phyloP scores from a whole-genome alignment of 495 filamentous ascomycete species.

The Neurospora sp. region DNA sequence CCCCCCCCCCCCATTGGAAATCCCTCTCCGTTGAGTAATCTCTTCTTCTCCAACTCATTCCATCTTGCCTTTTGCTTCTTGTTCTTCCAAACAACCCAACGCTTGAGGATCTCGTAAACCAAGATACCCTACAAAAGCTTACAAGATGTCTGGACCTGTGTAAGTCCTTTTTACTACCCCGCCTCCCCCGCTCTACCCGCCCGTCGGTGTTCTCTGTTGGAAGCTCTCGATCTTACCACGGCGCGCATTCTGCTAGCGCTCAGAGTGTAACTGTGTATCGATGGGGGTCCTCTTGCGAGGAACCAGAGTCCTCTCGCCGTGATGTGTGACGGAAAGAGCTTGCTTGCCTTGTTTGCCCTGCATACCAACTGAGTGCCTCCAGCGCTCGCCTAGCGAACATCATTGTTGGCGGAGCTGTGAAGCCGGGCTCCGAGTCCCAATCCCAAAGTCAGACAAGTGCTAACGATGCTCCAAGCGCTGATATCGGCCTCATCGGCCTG shows the following conservation, averaged over 20 bases:
- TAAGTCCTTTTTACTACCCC: conserved; percentile 30
- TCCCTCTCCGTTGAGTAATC: conserved; percentile 13
- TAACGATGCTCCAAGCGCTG: conserved; percentile 48
- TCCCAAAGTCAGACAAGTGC: conserved; percentile 28
- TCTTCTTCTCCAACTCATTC: conserved; percentile 2
- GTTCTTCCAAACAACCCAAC: conserved; percentile 1
- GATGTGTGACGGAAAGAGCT: not conserved
- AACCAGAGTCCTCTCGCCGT: not conserved
- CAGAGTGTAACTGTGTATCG: not conserved
- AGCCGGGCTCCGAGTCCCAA: conserved; percentile 24
- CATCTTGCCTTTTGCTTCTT: conserved; percentile 1
- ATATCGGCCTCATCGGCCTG: conserved; percentile 99
- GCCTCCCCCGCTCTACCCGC: conserved; percentile 17
- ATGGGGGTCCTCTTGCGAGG: not conserved
- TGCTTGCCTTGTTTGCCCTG: conserved; percentile 13
- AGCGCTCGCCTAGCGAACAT: conserved; percentile 84
- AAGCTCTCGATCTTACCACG: not conserved
- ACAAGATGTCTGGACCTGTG: conserved; percentile 43
- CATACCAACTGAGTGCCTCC: conserved; percentile 42
- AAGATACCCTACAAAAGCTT: conserved; percentile 3
- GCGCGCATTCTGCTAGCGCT: not conserved
- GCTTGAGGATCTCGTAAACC: conserved; percentile 3
- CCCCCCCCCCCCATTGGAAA: conserved; percentile 12
- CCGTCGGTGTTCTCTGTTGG: conserved; percentile 1
- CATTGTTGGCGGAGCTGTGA: conserved; percentile 52